A percentile compares a stretch with the other conserved stretches of the same genome.
Evolutionary conservation across 228 moss, liverwort and hornwort species (phyloP).

Genomic region (Sphagnum fallax): DNA sequence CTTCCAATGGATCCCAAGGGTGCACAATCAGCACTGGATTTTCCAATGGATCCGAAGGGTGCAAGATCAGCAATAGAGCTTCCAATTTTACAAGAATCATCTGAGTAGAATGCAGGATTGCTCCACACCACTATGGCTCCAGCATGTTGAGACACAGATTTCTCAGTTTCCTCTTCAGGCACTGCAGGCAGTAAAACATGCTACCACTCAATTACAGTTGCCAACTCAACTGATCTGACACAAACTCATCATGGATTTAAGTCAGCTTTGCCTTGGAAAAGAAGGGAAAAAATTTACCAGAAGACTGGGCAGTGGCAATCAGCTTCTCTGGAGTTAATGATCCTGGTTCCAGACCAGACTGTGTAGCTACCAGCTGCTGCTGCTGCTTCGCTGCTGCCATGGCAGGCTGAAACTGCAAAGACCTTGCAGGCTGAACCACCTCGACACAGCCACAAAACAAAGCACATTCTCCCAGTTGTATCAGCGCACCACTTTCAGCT

Average conservation of each 20-base stretch:
- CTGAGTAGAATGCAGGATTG: slow-evolving; percentile 5
- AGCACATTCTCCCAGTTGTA: too few species aligned
- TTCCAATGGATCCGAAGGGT: neutral
- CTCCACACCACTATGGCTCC: slow-evolving; percentile 5
- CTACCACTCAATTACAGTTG: too few species aligned
- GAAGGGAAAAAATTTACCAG: too few species aligned
- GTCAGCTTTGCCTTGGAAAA: too few species aligned
- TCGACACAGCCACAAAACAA: too few species aligned
- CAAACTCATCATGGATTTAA: too few species aligned
- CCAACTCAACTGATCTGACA: too few species aligned
- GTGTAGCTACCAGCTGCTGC: slow-evolving; percentile 1
- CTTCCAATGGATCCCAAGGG: neutral
- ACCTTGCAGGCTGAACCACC: neutral
- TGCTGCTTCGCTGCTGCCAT: neutral
- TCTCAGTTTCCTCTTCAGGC: neutral
- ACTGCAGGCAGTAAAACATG: neutral
- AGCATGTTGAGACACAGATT: neutral
- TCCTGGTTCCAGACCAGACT: neutral
- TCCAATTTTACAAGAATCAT: neutral
- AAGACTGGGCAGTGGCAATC: neutral
- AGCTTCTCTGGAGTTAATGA: slow-evolving; percentile 4
- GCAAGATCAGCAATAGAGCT: slow-evolving; percentile 1
- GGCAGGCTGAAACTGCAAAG: neutral
- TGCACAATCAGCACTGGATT: neutral
- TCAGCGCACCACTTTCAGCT: too few species aligned